These are phyloP conservation scores for rapeseed (Brassica napus) DNA, from an alignment of 345 rosid genomes.

Conservation along the genomic window Da-Ae NC_063440.1:23544001-23544500, in stretches of 20 bases:
- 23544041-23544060: neutral
- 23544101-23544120: neutral
- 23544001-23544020: neutral
- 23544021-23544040: neutral
- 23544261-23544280: neutral
- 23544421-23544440: neutral
- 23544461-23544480: constrained; percentile 1
- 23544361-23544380: neutral
- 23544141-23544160: neutral
- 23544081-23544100: neutral
- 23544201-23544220: neutral
- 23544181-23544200: neutral
- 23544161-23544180: neutral
- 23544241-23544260: neutral
- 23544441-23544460: neutral
- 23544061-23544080: neutral
- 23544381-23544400: neutral
- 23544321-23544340: neutral
- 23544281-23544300: neutral
- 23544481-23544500: neutral
- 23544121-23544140: neutral
- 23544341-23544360: neutral
- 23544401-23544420: neutral
- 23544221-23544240: neutral
- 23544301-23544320: neutral